Base-by-base conservation (phyloP, 2,329 filamentous ascomycete species). In the Penicillium sclerotiorum region DNA sequence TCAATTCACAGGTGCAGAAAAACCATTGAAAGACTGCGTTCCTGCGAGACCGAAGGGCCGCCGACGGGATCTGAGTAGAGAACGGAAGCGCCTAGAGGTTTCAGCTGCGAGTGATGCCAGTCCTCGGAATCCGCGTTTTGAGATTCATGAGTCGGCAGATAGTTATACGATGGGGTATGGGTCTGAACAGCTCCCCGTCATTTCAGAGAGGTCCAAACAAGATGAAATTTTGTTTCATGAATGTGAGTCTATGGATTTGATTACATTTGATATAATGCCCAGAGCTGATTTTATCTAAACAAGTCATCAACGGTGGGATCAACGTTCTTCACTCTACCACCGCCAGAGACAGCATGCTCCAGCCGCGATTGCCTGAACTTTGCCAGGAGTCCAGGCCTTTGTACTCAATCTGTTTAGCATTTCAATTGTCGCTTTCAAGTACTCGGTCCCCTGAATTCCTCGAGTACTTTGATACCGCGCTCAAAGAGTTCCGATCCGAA, bases 331-430 rank as follows among this genome's bases (percentile, higher is more conserved):
- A 68, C 47, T 61, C 66, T 2, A 62, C 65, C 1, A 57, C 57
- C 7, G 43, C 59, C 4, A 35, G 55, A 23, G 56, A 66, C 12
- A 61, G 37, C 37, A 47, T 63, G 21, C 45, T 67, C 8, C 44
- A 49, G 23, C 41, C 50, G 2, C 55, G 47, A 35, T 52, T 66
- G 3, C 62, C 57, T 1, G 23, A 43, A 18, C 49, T 68, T 4
- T 62, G 60, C 38, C 47, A 53, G 42, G 50, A 65, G 21, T 67
- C 64, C 7, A 52, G 47, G 25, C 60, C 64, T 1, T 42, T 69
- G n/a, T 68, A 64, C 43, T 38, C 46, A 11, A 62, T 66, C 4
- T 68, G 65, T 25, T 33, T 69, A 11, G 58, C 65, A 5, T 59
- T 67, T 5, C 64, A 69, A 41, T 55, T 61, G 5, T 61, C 62